phyloP scores from a whole-genome alignment of 1,284 basidiomycete species.

The Golubevia pallescens region DNA sequence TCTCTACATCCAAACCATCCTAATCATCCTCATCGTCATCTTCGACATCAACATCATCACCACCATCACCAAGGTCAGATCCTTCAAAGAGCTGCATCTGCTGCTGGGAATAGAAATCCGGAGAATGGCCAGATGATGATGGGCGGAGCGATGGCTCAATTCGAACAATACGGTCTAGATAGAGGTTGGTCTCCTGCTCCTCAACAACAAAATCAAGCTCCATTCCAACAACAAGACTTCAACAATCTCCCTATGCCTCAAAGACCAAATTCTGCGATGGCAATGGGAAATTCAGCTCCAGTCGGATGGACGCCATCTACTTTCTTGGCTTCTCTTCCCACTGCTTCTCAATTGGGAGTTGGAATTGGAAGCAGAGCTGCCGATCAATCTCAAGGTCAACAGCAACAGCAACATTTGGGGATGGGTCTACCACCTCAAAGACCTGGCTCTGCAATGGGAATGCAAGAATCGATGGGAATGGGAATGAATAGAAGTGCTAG shows the following conservation, averaged over 20 bases:
- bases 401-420: neutral
- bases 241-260: slow-evolving; percentile 4
- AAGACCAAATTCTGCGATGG: slow-evolving; percentile 5
- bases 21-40: slow-evolving; percentile 10
- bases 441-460: slow-evolving; percentile 1
- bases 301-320: neutral
- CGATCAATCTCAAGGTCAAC: slow-evolving; percentile 2
- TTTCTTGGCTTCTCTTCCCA: neutral
- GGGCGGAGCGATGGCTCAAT: slow-evolving; percentile 5
- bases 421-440: slow-evolving; percentile 5
- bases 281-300: neutral
- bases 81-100: slow-evolving; percentile 1
- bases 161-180: slow-evolving; percentile 31
- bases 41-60: slow-evolving; percentile 14
- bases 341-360: slow-evolving; percentile 5
- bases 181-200: slow-evolving; percentile 52
- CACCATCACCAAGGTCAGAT: slow-evolving; percentile 5
- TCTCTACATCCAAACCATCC: slow-evolving; percentile 8
- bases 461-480: slow-evolving; percentile 5
- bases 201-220: slow-evolving; percentile 25
- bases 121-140: slow-evolving; percentile 14
- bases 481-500: slow-evolving; percentile 14
- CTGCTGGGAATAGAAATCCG: slow-evolving; percentile 9
- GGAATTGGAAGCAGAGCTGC: too few species aligned
- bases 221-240: slow-evolving; percentile 23